These are phyloP conservation scores for Phaffia australis DNA, from an alignment of 768 basidiomycete species.

Conservation along the genomic window DNA sequence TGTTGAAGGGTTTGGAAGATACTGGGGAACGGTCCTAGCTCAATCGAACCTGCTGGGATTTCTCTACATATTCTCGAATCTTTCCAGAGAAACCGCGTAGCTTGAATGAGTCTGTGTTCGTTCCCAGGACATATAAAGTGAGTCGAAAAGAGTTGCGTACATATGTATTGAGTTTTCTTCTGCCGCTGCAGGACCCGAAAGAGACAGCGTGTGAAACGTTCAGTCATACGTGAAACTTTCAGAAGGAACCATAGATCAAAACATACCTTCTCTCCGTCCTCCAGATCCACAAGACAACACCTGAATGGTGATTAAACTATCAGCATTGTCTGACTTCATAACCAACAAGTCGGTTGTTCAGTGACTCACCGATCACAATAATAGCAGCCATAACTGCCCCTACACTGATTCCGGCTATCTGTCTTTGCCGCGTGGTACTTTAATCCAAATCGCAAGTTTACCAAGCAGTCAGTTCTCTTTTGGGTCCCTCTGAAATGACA, in stretches of 20 bases:
- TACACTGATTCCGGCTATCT: conserved; percentile 22
- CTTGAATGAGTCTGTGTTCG: too few species aligned
- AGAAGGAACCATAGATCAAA: too few species aligned
- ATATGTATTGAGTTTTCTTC: conserved; percentile 16
- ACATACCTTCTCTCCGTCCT: conserved; percentile 11
- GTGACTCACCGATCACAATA: conserved; percentile 11
- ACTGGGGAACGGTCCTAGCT: too few species aligned
- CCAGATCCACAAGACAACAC: conserved; percentile 26
- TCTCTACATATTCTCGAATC: too few species aligned
- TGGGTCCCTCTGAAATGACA: too few species aligned
- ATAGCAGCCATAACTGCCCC: conserved; percentile 10
- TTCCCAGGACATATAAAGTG: too few species aligned
- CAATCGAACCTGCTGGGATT: too few species aligned
- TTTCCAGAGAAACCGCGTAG: too few species aligned
- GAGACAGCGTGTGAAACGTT: too few species aligned
- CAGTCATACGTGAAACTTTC: too few species aligned
- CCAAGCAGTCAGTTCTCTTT: neutral
- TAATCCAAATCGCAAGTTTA: neutral
- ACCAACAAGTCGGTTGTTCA: neutral
- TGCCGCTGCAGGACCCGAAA: conserved; percentile 1
- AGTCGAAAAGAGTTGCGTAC: conserved; percentile 3
- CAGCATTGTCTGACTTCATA: neutral
- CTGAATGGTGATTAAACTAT: neutral
- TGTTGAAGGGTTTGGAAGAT: too few species aligned
- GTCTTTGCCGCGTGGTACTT: conserved; percentile 6